Percentiles rank a stretch among this genome's conserved stretches.
phyloP scores from a whole-genome alignment of 139 green algal genomes.

The Mesotaenium endlicherianum region DNA sequence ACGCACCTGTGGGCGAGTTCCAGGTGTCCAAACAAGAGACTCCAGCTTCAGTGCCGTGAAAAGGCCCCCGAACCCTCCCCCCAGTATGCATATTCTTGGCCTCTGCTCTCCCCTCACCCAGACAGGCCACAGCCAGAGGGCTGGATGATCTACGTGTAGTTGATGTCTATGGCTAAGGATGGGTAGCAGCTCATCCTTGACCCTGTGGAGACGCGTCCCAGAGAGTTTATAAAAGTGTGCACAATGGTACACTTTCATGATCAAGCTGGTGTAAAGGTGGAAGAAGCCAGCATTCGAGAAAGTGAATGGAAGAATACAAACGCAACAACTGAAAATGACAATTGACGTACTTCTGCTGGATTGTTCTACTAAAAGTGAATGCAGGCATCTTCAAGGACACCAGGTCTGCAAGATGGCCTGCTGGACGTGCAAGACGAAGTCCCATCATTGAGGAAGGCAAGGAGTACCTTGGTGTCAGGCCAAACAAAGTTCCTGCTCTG shows the following conservation, averaged over 20 bases:
- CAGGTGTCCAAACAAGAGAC: conserved; percentile 82
- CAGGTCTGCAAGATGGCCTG: too few species aligned
- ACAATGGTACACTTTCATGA: neutral
- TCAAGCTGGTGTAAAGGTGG: neutral
- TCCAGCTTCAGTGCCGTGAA: conserved; percentile 93
- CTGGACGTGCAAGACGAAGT: too few species aligned
- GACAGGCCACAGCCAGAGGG: neutral
- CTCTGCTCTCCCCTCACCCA: neutral
- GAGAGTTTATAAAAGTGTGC: neutral
- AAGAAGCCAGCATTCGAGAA: too few species aligned
- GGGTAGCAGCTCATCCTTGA: neutral
- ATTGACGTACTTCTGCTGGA: too few species aligned
- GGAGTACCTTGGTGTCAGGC: too few species aligned
- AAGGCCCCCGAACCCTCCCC: conserved; percentile 95
- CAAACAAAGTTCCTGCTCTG: too few species aligned
- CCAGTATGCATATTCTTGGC: conserved; percentile 86
- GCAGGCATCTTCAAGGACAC: too few species aligned
- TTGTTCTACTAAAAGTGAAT: too few species aligned
- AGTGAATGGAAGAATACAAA: too few species aligned
- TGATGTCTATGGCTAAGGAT: neutral
- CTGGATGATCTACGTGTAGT: neutral
- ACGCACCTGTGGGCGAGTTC: conserved; percentile 67
- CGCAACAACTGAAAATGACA: too few species aligned
- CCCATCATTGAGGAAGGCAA: too few species aligned
- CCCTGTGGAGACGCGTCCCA: neutral